Evolutionary conservation across 495 filamentous ascomycete genomes (phyloP).

Genomic region (Aspergillus egyptiacus): DNA sequence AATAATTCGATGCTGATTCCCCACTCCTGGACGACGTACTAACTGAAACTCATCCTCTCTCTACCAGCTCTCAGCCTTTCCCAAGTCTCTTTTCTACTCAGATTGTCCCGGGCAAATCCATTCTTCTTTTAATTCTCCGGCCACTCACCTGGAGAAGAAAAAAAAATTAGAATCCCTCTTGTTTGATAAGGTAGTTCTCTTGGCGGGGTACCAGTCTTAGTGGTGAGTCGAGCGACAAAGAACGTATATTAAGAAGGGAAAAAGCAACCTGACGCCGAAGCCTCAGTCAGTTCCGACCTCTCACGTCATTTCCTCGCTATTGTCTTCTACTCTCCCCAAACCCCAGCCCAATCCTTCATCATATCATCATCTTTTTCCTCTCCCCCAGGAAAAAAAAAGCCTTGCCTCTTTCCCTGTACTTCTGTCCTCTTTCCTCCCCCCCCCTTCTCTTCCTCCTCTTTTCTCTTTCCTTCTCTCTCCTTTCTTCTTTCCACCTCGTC

Average conservation of each 20-base stretch:
- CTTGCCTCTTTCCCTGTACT: constrained; percentile 60
- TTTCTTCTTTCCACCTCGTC: background rate
- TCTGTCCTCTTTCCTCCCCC: constrained; percentile 67
- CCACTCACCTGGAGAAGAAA: background rate
- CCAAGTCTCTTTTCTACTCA: constrained; percentile 1
- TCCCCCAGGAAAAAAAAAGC: too few relatives aligned
- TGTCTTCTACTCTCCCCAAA: background rate
- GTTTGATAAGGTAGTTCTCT: constrained; percentile 1
- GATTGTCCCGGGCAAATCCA: too few relatives aligned
- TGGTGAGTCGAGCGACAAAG: background rate
- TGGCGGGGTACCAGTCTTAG: constrained; percentile 8
- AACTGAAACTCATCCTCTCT: too few relatives aligned
- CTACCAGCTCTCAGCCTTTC: background rate
- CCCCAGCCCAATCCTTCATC: constrained; percentile 34
- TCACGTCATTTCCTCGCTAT: constrained; percentile 48
- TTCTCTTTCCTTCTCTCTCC: background rate
- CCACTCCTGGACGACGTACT: too few relatives aligned
- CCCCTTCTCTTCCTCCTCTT: constrained; percentile 24
- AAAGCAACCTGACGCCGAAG: too few relatives aligned
- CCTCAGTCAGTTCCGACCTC: too few relatives aligned
- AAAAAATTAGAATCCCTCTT: background rate
- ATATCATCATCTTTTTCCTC: too few relatives aligned
- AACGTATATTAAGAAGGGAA: constrained; percentile 3
- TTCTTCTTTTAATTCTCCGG: background rate
- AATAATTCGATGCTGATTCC: constrained; percentile 4